A percentile compares a stretch with the other conserved stretches of the same genome.
Evolutionary conservation across 495 filamentous ascomycete genomes (phyloP).

Genomic region (Schizothecium vesticola): DNA sequence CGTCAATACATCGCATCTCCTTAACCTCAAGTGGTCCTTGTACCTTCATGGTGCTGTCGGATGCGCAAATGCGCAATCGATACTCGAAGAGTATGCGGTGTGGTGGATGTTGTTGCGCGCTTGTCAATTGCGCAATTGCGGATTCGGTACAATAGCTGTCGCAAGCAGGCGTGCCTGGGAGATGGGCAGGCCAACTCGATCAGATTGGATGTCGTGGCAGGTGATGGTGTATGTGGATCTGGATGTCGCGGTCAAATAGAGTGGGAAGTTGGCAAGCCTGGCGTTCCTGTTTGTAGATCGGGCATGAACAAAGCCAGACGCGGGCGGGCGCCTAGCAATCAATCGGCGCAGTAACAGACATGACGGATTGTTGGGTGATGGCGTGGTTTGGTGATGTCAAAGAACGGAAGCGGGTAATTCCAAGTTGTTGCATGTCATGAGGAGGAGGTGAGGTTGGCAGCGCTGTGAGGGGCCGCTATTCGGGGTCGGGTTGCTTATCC

Average conservation of each 20-base stretch:
- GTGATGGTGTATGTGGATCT: neutral
- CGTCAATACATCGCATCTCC: neutral
- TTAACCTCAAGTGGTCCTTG: neutral
- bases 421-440: neutral
- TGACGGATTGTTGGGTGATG: neutral
- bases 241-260: neutral
- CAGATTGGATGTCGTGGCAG: neutral
- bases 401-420: conserved; percentile 3
- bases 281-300: neutral
- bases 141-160: neutral
- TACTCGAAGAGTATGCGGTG: neutral
- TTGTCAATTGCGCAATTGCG: neutral
- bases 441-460: neutral
- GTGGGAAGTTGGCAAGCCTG: neutral
- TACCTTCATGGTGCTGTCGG: conserved; percentile 38
- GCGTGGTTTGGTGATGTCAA: neutral
- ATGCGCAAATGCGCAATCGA: conserved; percentile 4
- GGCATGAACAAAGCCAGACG: conserved; percentile 18
- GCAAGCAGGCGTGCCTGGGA: neutral
- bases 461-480: neutral
- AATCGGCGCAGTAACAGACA: conserved; percentile 13
- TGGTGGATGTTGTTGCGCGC: neutral
- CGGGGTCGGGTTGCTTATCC: neutral
- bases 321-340: conserved; percentile 18
- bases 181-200: neutral